Evolutionary conservation across 2,329 filamentous ascomycete species (phyloP).

Genomic region (Cladosporium sp.): DNA sequence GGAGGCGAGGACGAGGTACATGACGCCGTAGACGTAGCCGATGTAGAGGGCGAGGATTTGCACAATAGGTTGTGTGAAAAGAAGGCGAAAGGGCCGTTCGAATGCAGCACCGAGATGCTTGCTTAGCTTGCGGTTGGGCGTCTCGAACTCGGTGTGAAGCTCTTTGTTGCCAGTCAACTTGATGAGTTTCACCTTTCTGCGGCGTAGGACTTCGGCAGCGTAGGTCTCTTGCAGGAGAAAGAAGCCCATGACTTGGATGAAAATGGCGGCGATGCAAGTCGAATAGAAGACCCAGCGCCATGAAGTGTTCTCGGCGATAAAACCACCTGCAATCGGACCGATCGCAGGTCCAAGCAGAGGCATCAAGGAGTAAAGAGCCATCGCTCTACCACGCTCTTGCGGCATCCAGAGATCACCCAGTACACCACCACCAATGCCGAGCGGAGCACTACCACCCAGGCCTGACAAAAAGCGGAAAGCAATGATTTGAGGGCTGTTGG

Average conservation of each 20-base stretch:
- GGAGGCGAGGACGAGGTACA: constrained; percentile 34
- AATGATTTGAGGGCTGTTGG: constrained; percentile 29
- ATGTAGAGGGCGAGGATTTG: constrained; percentile 35
- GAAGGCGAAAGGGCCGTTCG: constrained; percentile 32
- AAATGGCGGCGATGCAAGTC: constrained; percentile 57
- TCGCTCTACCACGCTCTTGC: constrained; percentile 59
- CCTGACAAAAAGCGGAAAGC: constrained; percentile 36
- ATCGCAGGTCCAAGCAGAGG: constrained; percentile 62
- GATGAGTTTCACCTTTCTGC: constrained; percentile 54
- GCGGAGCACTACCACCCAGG: constrained; percentile 34
- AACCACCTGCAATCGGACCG: constrained; percentile 62
- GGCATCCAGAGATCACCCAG: constrained; percentile 53
- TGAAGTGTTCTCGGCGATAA: constrained; percentile 57
- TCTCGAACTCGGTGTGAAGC: constrained; percentile 48
- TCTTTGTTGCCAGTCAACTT: constrained; percentile 57
- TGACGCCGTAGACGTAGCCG: constrained; percentile 36
- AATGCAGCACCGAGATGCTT: constrained; percentile 30
- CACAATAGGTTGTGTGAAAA: constrained; percentile 35
- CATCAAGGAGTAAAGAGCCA: constrained; percentile 58
- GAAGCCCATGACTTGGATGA: constrained; percentile 58
- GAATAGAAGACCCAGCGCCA: constrained; percentile 73
- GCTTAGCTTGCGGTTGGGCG: constrained; percentile 29
- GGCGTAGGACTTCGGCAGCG: constrained; percentile 55
- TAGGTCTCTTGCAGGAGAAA: constrained; percentile 63
- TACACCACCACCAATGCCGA: constrained; percentile 35